Percentiles rank a stretch among this genome's conserved stretches.
Evolutionary conservation across 1,284 basidiomycete genomes (phyloP).

Genomic region (Sanguinoderma infundibulare): DNA sequence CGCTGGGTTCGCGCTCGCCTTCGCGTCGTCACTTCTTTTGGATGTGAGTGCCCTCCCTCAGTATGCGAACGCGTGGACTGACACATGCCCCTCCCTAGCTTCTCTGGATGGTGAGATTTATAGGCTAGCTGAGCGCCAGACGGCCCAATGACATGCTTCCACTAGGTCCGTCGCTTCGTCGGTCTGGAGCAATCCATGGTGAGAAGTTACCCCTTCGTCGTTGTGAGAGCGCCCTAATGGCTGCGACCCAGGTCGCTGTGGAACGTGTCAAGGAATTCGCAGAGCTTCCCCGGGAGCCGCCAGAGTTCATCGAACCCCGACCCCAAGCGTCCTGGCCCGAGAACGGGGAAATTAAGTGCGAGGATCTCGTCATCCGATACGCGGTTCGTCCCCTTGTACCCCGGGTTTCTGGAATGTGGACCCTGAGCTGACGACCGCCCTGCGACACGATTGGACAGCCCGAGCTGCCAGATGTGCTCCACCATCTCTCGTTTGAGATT

Average conservation of each 20-base stretch:
- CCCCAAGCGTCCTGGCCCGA: conserved; percentile 85
- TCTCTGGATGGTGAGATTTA: conserved; percentile 47
- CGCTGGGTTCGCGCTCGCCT: conserved; percentile 86
- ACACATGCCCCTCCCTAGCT: conserved; percentile 45
- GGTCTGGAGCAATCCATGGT: conserved; percentile 93
- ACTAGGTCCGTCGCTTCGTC: conserved; percentile 70
- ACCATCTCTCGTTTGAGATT: conserved; percentile 81
- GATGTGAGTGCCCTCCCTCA: conserved; percentile 56
- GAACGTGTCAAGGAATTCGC: conserved; percentile 93
- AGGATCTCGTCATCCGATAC: conserved; percentile 86
- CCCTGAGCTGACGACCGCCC: conserved; percentile 17
- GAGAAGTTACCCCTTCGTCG: conserved; percentile 22
- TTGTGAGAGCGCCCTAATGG: conserved; percentile 3
- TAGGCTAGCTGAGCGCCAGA: background rate
- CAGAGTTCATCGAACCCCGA: conserved; percentile 87
- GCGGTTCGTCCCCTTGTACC: conserved; percentile 60
- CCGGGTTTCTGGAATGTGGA: conserved; percentile 21
- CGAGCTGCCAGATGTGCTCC: conserved; percentile 86
- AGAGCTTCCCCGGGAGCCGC: conserved; percentile 75
- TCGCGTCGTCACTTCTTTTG: conserved; percentile 75
- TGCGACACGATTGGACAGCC: conserved; percentile 48
- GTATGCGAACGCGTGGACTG: conserved; percentile 12
- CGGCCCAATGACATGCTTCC: conserved; percentile 12
- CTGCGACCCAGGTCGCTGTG: conserved; percentile 70
- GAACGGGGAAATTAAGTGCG: conserved; percentile 75